Percentiles rank a stretch among this genome's conserved stretches.
phyloP scores from a whole-genome alignment of 1,284 basidiomycete species.

The Porodaedalea pini region DNA sequence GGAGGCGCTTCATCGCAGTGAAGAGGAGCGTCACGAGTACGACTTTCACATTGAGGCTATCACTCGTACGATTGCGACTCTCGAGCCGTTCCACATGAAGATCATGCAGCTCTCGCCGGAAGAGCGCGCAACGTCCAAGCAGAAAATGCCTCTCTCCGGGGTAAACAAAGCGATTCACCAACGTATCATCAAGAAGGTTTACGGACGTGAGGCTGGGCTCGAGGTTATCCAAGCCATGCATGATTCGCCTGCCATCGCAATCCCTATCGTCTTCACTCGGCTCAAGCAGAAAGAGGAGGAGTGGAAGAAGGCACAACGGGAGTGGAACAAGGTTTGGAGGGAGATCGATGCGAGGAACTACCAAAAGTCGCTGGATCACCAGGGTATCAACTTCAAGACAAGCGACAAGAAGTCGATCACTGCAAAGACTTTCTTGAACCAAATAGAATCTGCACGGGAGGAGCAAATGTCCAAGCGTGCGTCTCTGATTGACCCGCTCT shows the following conservation, averaged over 20 bases:
- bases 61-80: constrained; percentile 83
- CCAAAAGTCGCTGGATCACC: constrained; percentile 90
- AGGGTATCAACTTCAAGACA: constrained; percentile 87
- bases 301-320: constrained; percentile 98
- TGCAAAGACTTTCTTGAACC: constrained; percentile 79
- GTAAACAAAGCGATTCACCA: constrained; percentile 92
- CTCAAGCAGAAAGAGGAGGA: constrained; percentile 97
- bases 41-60: constrained; percentile 99
- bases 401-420: constrained; percentile 90
- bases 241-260: constrained; percentile 87
- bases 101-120: constrained; percentile 80
- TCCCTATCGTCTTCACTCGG: constrained; percentile 89
- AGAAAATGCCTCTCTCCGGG: constrained; percentile 89
- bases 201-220: constrained; percentile 82
- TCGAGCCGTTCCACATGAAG: constrained; percentile 91
- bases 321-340: constrained; percentile 99
- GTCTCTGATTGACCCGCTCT: constrained; percentile 72
- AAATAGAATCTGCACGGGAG: constrained; percentile 86
- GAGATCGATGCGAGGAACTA: constrained; percentile 96
- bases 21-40: constrained; percentile 98
- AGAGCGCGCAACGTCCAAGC: constrained; percentile 80
- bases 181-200: constrained; percentile 95
- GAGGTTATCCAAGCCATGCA: constrained; percentile 92
- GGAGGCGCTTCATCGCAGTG: constrained; percentile 94
- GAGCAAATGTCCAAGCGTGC: constrained; percentile 83